Conservation (phyloP, 495 filamentous ascomycete genomes). For the Thermochaetoides thermophila region DNA sequence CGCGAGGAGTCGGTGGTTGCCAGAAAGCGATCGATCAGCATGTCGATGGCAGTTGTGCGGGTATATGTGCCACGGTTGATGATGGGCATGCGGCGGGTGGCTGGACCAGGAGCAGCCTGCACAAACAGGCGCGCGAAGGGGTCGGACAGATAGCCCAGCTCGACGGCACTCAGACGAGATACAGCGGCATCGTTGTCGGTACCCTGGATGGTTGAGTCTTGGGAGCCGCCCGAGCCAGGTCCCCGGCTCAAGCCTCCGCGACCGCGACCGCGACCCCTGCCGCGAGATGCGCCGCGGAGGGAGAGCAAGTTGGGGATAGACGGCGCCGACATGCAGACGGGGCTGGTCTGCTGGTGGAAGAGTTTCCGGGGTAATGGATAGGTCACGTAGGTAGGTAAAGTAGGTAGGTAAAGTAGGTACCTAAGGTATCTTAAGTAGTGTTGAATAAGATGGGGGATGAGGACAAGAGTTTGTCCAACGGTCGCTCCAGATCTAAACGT, state of each 20-base stretch:
- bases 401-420: no score
- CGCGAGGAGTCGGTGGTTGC: constrained; percentile 11
- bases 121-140: constrained; percentile 58
- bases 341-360: no score
- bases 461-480: no score
- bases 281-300: constrained; percentile 38
- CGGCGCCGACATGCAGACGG: constrained; percentile 59
- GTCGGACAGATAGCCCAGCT: constrained; percentile 76
- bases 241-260: constrained; percentile 5
- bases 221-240: constrained; percentile 9
- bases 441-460: no score
- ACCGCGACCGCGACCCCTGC: constrained; percentile 27
- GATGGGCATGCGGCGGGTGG: constrained; percentile 56
- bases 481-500: no score
- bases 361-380: no score
- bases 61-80: constrained; percentile 97
- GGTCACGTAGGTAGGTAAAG: no score
- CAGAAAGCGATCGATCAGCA: constrained; percentile 60
- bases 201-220: constrained; percentile 52
- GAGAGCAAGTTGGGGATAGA: constrained; percentile 66
- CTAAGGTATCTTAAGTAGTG: no score
- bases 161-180: constrained; percentile 75
- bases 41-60: constrained; percentile 74
- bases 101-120: constrained; percentile 13
- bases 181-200: constrained; percentile 88